Evolutionary conservation across 306 rosid genomes (phyloP).

Genomic region (Aeschynomene evenia): DNA sequence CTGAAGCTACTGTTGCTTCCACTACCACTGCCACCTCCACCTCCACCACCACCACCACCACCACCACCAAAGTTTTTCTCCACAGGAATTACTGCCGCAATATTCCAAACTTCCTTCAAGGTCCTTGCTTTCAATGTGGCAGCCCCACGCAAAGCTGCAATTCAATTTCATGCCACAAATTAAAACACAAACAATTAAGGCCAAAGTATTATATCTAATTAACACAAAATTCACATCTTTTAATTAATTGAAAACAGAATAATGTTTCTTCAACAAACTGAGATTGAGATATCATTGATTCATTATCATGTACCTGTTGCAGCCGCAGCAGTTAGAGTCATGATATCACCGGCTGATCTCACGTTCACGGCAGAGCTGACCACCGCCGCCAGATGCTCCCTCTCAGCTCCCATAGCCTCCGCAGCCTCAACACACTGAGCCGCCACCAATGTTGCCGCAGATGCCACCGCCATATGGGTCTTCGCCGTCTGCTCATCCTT

Average conservation of each 20-base stretch:
- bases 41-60: background rate
- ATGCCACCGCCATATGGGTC: constrained; percentile 86
- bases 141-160: constrained; percentile 86
- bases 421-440: constrained; percentile 97
- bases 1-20: constrained; percentile 63
- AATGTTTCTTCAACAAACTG: background rate
- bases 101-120: constrained; percentile 87
- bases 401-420: constrained; percentile 87
- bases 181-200: background rate
- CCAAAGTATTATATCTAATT: background rate
- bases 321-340: constrained; percentile 88
- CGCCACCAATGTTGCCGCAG: constrained; percentile 89
- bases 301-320: constrained; percentile 63
- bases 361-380: constrained; percentile 91
- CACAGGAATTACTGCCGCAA: constrained; percentile 81
- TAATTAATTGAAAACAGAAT: background rate
- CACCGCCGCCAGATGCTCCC: constrained; percentile 78
- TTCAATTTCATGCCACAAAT: constrained; percentile 13
- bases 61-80: constrained; percentile 55
- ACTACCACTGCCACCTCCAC: constrained; percentile 36
- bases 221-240: background rate
- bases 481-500: constrained; percentile 69
- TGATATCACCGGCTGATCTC: constrained; percentile 80
- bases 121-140: constrained; percentile 96
- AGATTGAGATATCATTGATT: background rate